These are phyloP conservation scores for Pseudogymnoascus sp. DNA, from an alignment of 2,329 filamentous ascomycete species.

Conservation along the genomic window DNA sequence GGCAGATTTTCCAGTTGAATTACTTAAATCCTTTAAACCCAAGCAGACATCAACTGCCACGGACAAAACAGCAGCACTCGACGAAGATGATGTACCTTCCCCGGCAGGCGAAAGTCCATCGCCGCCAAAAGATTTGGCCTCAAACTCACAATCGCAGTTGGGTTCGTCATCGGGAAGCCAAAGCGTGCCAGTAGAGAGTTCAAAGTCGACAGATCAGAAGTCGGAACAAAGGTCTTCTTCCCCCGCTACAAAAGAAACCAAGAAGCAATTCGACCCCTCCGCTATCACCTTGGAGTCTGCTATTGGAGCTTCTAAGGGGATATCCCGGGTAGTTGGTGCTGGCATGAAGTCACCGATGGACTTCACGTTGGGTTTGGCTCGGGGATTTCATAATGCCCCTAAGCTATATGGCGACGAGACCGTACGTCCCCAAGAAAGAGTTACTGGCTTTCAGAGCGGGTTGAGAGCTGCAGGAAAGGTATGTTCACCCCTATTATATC, in stretches of 20 bases:
- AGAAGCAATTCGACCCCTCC: constrained; percentile 26
- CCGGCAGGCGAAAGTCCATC: background rate
- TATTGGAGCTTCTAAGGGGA: constrained; percentile 36
- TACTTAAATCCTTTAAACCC: constrained; percentile 36
- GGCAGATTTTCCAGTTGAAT: constrained; percentile 58
- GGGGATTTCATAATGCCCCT: constrained; percentile 82
- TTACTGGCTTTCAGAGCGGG: constrained; percentile 68
- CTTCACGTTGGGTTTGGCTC: constrained; percentile 71
- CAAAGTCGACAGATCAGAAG: constrained; percentile 13
- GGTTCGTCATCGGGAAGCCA: constrained; percentile 11
- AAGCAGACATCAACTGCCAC: background rate
- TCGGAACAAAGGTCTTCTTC: constrained; percentile 14
- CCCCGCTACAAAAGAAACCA: constrained; percentile 20
- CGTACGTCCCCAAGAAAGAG: constrained; percentile 67
- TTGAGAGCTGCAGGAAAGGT: constrained; percentile 67
- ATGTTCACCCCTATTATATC: background rate
- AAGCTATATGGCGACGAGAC: constrained; percentile 78
- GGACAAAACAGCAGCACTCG: background rate
- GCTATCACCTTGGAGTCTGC: constrained; percentile 43
- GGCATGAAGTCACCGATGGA: constrained; percentile 76
- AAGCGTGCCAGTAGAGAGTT: constrained; percentile 15
- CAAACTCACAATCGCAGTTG: constrained; percentile 13
- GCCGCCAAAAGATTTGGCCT: constrained; percentile 11
- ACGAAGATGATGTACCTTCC: background rate
- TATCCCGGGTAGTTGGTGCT: constrained; percentile 57